Evolutionary conservation across 768 basidiomycete genomes (phyloP), one percentile per base, ranked within the genome.

Genomic region (Hericium coralloides): DNA sequence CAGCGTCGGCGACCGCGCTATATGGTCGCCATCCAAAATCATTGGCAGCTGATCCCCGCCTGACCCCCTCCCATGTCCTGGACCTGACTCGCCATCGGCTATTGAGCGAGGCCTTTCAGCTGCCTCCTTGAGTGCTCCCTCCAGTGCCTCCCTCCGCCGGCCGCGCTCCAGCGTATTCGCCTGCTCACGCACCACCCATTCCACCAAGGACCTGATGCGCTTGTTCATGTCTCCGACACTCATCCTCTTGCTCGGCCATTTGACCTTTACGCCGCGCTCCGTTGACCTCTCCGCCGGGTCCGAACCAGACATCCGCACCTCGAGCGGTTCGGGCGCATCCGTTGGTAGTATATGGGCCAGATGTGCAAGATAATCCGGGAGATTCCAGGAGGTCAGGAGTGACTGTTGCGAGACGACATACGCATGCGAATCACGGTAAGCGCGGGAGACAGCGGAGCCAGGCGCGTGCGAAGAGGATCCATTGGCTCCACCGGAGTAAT

Each of bases 191-290:
- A 87, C 89, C n/a, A 97, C 92, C 84, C 90, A 98, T 65, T 97
- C 95, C 18, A 95, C 83, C 50, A 98, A 77, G 45, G 87, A 82
- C 38, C 91, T 79, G 22, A 95, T 91, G 23, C 95, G 84, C 73
- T 97, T 97, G 70, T 92, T 90, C 92, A 98, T 95, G 69, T 98
- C 95, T 18, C 85, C 88, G n/a, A 95, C 87, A 63, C 94, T 97
- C 82, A 86, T 94, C 53, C 95, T 80, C 72, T 95, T 94, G 62
- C 84, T 83, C 1, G 95, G 95, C 87, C 92, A 98, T 65, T 91
- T 88, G 57, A 97, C 87, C 69, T 91, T 87, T 14, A 91, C 88
- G 9, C 89, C 89, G 49, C 89, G 76, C 66, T 92, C 86, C 67
- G 79, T 76, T 9, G 79, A 82, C 62, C 76, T 74, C 55, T 86